phyloP scores from a whole-genome alignment of 163 green algal genomes.

The Coccomyxa subellipsoidea region DNA sequence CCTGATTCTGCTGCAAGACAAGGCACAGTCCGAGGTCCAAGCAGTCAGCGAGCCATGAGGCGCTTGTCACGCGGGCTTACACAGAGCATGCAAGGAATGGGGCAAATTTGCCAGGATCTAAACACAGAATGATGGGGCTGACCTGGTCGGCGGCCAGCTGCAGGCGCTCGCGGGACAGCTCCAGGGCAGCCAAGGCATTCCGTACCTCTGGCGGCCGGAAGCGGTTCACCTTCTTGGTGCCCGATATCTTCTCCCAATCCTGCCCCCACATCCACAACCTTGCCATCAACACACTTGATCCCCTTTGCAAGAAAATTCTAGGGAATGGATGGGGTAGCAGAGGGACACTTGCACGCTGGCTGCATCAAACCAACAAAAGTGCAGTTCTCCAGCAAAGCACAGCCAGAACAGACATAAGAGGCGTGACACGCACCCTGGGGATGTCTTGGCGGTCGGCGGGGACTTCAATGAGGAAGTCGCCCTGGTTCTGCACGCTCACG shows the following conservation, averaged over 20 bases:
- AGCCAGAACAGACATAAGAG: too few species aligned
- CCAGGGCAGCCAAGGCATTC: slow-evolving; percentile 43
- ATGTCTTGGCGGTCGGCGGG: slow-evolving; percentile 46
- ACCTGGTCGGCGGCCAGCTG: slow-evolving; percentile 29
- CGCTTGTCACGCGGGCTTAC: too few species aligned
- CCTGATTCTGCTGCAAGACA: too few species aligned
- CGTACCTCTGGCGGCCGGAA: slow-evolving; percentile 77
- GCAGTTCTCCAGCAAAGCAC: too few species aligned
- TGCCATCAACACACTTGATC: too few species aligned
- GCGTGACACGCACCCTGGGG: slow-evolving; percentile 39
- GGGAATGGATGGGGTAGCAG: background rate
- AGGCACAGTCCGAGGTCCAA: too few species aligned
- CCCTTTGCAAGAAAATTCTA: too few species aligned
- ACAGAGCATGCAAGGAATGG: too few species aligned
- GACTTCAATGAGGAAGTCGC: slow-evolving; percentile 79
- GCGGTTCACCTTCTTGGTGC: slow-evolving; percentile 66
- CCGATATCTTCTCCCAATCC: slow-evolving; percentile 58
- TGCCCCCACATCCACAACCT: background rate
- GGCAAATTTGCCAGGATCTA: too few species aligned
- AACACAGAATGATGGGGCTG: too few species aligned
- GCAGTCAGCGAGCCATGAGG: too few species aligned
- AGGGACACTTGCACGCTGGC: background rate
- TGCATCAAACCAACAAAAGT: background rate
- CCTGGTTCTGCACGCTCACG: slow-evolving; percentile 41
- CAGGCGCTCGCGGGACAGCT: slow-evolving; percentile 54